A percentile compares a stretch with the other conserved stretches of the same genome.
These are phyloP conservation scores for Plasmopara halstedii DNA, from an alignment of 352 stramenopile species.

Conservation along the genomic window DNA sequence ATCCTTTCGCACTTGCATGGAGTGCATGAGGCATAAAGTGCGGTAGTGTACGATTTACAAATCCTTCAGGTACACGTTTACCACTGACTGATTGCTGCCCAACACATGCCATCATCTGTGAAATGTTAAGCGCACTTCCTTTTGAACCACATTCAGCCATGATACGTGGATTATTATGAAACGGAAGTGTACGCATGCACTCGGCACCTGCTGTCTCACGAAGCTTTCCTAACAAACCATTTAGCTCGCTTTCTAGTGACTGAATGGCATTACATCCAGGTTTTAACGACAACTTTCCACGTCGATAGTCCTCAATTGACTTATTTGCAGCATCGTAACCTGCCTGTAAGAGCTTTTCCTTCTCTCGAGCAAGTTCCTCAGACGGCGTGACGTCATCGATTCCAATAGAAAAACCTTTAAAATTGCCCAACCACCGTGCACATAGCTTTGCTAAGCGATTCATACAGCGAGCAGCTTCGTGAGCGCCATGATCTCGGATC, in stretches of 20 bases:
- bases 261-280: slow-evolving; percentile 96
- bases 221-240: slow-evolving; percentile 96
- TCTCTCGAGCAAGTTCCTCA: slow-evolving; percentile 89
- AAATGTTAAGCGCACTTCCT: slow-evolving; percentile 98
- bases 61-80: slow-evolving; percentile 98
- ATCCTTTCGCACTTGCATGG: slow-evolving; percentile 96
- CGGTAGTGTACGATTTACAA: slow-evolving; percentile 97
- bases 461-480: slow-evolving; percentile 94
- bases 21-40: slow-evolving; percentile 94
- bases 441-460: slow-evolving; percentile 98
- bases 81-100: slow-evolving; percentile 98
- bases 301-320: slow-evolving; percentile 92
- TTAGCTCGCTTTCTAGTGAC: slow-evolving; percentile 98
- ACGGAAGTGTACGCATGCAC: slow-evolving; percentile 96
- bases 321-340: slow-evolving; percentile 84
- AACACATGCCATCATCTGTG: slow-evolving; percentile 99
- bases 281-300: slow-evolving; percentile 91
- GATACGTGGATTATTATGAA: slow-evolving; percentile 95
- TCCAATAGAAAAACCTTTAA: slow-evolving; percentile 97
- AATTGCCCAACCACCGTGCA: slow-evolving; percentile 95
- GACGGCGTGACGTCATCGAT: slow-evolving; percentile 99
- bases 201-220: slow-evolving; percentile 96
- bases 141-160: slow-evolving; percentile 99
- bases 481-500: slow-evolving; percentile 91
- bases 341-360: slow-evolving; percentile 89